A percentile compares a stretch with the other conserved stretches of the same genome.
phyloP scores from a whole-genome alignment of 169 alveolate genomes.

The Plasmodium gonderi region DNA sequence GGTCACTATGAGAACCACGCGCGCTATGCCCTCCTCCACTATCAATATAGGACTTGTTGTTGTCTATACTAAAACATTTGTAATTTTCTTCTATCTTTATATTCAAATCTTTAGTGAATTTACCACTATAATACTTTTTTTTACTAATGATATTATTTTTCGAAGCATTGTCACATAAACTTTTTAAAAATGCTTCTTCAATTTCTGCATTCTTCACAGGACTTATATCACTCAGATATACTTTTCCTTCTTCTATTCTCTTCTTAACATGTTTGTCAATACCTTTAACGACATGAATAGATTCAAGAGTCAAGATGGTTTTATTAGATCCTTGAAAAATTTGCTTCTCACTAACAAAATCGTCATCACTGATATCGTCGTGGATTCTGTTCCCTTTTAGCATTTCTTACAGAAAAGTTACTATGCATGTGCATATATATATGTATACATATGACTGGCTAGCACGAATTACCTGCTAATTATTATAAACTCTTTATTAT shows the following conservation, averaged over 20 bases:
- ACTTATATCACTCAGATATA: conserved; percentile 55
- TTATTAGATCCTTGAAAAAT: conserved; percentile 35
- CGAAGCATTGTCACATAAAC: conserved; percentile 35
- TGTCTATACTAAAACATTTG: conserved; percentile 21
- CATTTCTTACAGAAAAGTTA: conserved; percentile 22
- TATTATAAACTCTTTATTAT: background rate
- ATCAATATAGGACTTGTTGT: background rate
- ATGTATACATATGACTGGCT: background rate
- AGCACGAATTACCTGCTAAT: background rate
- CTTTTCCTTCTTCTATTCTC: conserved; percentile 66
- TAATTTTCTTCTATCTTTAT: conserved; percentile 52
- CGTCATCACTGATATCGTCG: conserved; percentile 70
- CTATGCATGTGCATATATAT: background rate
- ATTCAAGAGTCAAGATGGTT: conserved; percentile 26
- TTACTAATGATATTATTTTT: background rate
- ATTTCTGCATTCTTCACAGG: conserved; percentile 73
- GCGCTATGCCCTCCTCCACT: background rate
- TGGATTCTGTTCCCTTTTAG: conserved; percentile 16
- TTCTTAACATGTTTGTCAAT: conserved; percentile 59
- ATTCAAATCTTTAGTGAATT: conserved; percentile 22
- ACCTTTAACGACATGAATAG: conserved; percentile 53
- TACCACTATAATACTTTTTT: conserved; percentile 23
- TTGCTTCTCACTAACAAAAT: conserved; percentile 55
- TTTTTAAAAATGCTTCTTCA: conserved; percentile 68
- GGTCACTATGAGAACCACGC: too few relatives aligned